phyloP scores from a whole-genome alignment of 1,284 basidiomycete species.

The Ceratobasidium sp. region DNA sequence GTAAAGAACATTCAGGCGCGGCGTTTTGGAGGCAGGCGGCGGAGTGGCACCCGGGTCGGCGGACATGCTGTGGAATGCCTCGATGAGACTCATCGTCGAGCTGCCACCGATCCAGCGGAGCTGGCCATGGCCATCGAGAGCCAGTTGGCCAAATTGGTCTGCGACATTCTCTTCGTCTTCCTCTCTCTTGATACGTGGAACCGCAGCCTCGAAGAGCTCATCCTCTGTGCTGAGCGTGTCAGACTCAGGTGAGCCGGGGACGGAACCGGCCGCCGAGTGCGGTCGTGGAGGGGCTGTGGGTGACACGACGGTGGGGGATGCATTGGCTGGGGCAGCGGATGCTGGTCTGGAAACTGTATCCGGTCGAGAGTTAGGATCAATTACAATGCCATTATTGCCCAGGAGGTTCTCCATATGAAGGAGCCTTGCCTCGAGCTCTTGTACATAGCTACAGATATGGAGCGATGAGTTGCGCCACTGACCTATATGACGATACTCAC shows the following conservation, averaged over 20 bases:
- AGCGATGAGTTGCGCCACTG: conserved; percentile 16
- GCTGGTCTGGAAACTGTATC: conserved; percentile 15
- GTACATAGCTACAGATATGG: conserved; percentile 68
- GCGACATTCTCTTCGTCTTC: conserved; percentile 59
- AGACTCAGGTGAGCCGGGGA: conserved; percentile 33
- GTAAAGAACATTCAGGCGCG: conserved; percentile 67
- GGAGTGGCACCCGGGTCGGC: conserved; percentile 42
- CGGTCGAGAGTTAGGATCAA: conserved; percentile 17
- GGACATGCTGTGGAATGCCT: conserved; percentile 68
- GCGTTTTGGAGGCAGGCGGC: conserved; percentile 39
- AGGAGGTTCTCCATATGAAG: conserved; percentile 83
- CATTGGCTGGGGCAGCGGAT: conserved; percentile 18
- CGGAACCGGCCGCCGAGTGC: conserved; percentile 31
- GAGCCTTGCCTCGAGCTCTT: conserved; percentile 80
- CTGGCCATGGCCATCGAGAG: conserved; percentile 86
- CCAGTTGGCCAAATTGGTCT: conserved; percentile 82
- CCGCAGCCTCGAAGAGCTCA: conserved; percentile 39
- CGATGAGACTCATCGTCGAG: conserved; percentile 87
- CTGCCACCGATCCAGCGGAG: conserved; percentile 91
- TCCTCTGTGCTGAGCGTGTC: conserved; percentile 35
- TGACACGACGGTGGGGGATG: conserved; percentile 6
- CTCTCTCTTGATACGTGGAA: conserved; percentile 58
- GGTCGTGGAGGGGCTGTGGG: conserved; percentile 33
- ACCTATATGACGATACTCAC: conserved; percentile 56
- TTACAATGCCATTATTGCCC: conserved; percentile 54